Conservation (phyloP, 257 asterid genomes). For the Fraxinus americana region DNA sequence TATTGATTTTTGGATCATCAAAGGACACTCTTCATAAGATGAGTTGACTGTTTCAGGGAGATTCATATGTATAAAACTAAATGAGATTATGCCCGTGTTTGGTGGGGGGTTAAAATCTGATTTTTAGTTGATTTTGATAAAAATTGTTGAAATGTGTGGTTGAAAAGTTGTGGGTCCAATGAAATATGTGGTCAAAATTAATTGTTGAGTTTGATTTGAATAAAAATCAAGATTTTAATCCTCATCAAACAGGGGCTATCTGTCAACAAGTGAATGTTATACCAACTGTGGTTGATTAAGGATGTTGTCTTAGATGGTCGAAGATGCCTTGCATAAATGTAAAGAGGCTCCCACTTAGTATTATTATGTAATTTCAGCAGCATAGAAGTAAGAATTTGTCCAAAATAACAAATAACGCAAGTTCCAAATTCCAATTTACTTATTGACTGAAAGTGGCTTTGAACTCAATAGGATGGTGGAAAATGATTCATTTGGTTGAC, state of each 20-base stretch:
- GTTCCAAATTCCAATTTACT: neutral
- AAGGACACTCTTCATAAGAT: neutral
- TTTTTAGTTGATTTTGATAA: too few species aligned
- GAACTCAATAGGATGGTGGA: neutral
- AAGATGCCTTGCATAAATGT: neutral
- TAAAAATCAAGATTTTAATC: too few species aligned
- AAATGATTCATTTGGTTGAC: neutral
- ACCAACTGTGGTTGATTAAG: neutral
- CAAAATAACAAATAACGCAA: neutral
- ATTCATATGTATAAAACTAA: neutral
- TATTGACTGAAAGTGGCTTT: neutral
- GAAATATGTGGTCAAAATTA: too few species aligned
- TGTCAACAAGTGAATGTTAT: neutral
- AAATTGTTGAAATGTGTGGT: too few species aligned
- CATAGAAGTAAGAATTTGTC: neutral
- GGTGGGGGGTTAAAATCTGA: too few species aligned
- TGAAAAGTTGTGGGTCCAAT: too few species aligned
- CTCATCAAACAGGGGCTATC: too few species aligned
- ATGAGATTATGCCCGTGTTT: neutral
- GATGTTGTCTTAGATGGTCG: neutral
- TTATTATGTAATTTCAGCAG: neutral
- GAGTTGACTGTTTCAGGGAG: neutral
- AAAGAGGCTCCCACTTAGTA: neutral
- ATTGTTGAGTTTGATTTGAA: too few species aligned
- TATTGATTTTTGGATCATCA: neutral